These are phyloP conservation scores for Petasospora rhodanensis DNA, from an alignment of 1,139 yeast species.

Conservation along the genomic window DNA sequence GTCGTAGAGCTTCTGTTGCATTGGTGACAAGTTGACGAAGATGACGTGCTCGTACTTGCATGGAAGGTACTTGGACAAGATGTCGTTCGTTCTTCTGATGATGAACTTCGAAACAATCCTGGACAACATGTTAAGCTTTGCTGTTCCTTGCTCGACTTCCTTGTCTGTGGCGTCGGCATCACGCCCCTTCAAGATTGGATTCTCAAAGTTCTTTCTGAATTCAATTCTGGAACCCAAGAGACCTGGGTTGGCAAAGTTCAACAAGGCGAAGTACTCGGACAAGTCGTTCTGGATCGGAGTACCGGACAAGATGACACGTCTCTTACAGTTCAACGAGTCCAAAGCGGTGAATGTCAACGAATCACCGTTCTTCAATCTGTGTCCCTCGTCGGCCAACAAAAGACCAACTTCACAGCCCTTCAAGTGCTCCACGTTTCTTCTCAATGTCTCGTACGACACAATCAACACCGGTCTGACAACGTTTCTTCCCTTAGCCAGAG, in stretches of 20 bases:
- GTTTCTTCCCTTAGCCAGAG: slow-evolving; percentile 80
- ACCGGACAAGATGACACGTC: slow-evolving; percentile 92
- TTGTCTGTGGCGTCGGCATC: slow-evolving; percentile 87
- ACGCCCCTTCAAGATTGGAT: slow-evolving; percentile 75
- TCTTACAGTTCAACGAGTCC: slow-evolving; percentile 72
- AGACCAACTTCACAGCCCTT: slow-evolving; percentile 82
- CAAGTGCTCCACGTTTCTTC: slow-evolving; percentile 78
- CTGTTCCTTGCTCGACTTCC: slow-evolving; percentile 69
- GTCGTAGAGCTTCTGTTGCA: slow-evolving; percentile 68
- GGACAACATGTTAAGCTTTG: slow-evolving; percentile 65
- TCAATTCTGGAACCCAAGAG: slow-evolving; percentile 79
- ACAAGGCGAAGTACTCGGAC: slow-evolving; percentile 86
- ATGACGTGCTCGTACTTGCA: slow-evolving; percentile 95
- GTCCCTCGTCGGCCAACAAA: slow-evolving; percentile 95
- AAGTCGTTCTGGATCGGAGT: slow-evolving; percentile 97
- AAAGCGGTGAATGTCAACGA: slow-evolving; percentile 88
- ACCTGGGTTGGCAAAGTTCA: slow-evolving; percentile 94
- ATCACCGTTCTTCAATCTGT: slow-evolving; percentile 89
- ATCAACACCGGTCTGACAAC: slow-evolving; percentile 91
- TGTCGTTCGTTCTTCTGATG: slow-evolving; percentile 93
- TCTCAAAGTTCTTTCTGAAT: slow-evolving; percentile 80
- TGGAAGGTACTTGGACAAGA: slow-evolving; percentile 87
- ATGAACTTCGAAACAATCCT: slow-evolving; percentile 82
- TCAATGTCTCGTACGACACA: slow-evolving; percentile 90
- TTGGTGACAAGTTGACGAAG: slow-evolving; percentile 76